Evolutionary conservation across 805 yeast species (phyloP).

Genomic region (Pichia ethanolica): DNA sequence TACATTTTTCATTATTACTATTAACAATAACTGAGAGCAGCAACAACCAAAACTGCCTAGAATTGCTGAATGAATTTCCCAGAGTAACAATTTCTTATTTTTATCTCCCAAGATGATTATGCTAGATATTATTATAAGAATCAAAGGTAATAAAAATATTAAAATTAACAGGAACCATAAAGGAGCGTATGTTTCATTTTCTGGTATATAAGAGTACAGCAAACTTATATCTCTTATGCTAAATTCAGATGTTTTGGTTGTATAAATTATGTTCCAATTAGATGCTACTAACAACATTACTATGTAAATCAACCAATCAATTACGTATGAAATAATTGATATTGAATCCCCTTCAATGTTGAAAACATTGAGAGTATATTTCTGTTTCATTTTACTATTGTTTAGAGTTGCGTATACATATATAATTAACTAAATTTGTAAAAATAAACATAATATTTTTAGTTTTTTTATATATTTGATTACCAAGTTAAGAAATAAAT

Average conservation of each 20-base stretch:
- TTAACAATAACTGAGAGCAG: slow-evolving; percentile 31
- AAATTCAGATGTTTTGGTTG: slow-evolving; percentile 37
- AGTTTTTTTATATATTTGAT: no score
- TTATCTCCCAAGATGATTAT: slow-evolving; percentile 11
- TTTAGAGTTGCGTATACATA: no score
- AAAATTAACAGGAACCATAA: slow-evolving; percentile 26
- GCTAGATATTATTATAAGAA: slow-evolving; percentile 21
- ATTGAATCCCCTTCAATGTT: neutral
- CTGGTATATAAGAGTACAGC: slow-evolving; percentile 31
- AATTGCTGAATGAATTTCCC: slow-evolving; percentile 36
- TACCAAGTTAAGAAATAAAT: no score
- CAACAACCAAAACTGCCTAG: slow-evolving; percentile 32
- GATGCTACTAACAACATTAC: slow-evolving; percentile 19
- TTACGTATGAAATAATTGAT: slow-evolving; percentile 19
- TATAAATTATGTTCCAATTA: slow-evolving; percentile 26
- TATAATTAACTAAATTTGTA: no score
- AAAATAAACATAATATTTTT: no score
- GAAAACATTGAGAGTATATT: neutral
- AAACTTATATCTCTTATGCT: slow-evolving; percentile 27
- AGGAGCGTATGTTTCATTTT: slow-evolving; percentile 28
- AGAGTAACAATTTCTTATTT: slow-evolving; percentile 20
- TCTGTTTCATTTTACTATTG: no score
- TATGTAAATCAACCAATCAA: slow-evolving; percentile 27
- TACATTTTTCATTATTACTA: slow-evolving; percentile 39
- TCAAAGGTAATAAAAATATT: slow-evolving; percentile 28